Evolutionary conservation across 2,329 filamentous ascomycete species (phyloP).

Genomic region (Chaetomium strumarium): DNA sequence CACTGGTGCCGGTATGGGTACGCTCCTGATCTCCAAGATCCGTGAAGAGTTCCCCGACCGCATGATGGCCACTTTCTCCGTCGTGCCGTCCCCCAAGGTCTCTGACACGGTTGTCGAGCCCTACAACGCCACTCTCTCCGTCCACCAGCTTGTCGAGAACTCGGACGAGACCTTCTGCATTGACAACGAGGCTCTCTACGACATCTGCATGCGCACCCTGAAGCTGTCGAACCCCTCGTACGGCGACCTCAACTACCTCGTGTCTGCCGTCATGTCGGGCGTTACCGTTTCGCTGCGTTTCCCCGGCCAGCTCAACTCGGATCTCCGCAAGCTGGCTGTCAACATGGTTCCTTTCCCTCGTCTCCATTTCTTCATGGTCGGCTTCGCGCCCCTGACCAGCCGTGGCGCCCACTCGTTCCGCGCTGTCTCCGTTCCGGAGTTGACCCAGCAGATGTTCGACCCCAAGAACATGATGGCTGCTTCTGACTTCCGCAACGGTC

Average conservation of each 20-base stretch:
- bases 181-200: slow-evolving; percentile 99
- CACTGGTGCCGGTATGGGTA: slow-evolving; percentile 99
- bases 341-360: slow-evolving; percentile 99
- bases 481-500: slow-evolving; percentile 98
- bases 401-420: slow-evolving; percentile 84
- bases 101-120: slow-evolving; percentile 99
- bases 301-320: slow-evolving; percentile 99
- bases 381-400: slow-evolving; percentile 96
- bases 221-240: slow-evolving; percentile 99
- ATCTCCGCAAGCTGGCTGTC: slow-evolving; percentile 97
- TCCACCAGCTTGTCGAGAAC: slow-evolving; percentile 99
- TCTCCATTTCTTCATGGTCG: slow-evolving; percentile 99
- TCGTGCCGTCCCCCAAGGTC: slow-evolving; percentile 97
- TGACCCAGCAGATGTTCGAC: slow-evolving; percentile 99
- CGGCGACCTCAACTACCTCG: slow-evolving; percentile 98
- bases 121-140: slow-evolving; percentile 98
- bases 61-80: slow-evolving; percentile 99
- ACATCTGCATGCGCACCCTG: slow-evolving; percentile 99
- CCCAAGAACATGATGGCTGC: slow-evolving; percentile 99
- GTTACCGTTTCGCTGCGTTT: slow-evolving; percentile 98
- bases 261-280: slow-evolving; percentile 99
- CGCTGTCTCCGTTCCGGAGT: slow-evolving; percentile 92
- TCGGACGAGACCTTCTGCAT: slow-evolving; percentile 99
- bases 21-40: slow-evolving; percentile 99
- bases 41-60: slow-evolving; percentile 99